Evolutionary conservation across 805 yeast species (phyloP), one percentile per base, ranked within the genome.

Genomic region (Starmerella gropengiesseri): DNA sequence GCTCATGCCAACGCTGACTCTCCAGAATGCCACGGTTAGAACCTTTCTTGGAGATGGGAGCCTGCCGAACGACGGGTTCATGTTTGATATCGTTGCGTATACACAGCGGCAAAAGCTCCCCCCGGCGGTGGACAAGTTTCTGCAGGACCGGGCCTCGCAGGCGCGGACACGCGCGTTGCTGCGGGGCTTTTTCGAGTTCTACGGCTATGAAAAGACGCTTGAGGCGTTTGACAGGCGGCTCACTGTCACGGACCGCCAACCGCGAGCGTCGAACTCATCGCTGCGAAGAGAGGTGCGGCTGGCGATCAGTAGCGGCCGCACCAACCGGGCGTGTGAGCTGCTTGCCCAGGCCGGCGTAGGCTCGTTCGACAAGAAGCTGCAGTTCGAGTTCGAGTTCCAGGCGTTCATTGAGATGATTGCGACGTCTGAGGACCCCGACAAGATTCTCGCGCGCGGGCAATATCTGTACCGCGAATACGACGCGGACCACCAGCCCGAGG

Each of bases 321-420:
- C 23, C 23, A 29, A 5, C 14, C 29, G 29, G 21, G 37, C 23
- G 28, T 34, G 23, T 17, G 28, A 23, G 28, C 25, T 34, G 20
- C 29, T 34, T 19, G 29, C 20, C n/a, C 12, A 7, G 29, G 37
- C 37, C n/a, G 37, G 37, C 28, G 37, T 34, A 3, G 11, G 9
- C 14, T 5, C 16, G 13, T 17, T 14, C 19, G 23, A 29, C 25
- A 13, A n/a, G 7, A 29, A 34, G 13, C 37, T 34, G 27, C 7
- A 17, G 20, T 34, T 34, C 28, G 23, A 34, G 37, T 29, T 34
- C n/a, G 37, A 34, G 14, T 34, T 22, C 21, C 29, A 34, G 5
- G 37, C 37, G 16, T 34, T 34, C 14, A 29, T 23, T n/a, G 29
- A 34, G 37, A 28, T 34, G 4, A 29, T 34, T 28, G 29, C 29